Conservation (phyloP, 208 protist genomes). For the Angomonas deanei region DNA sequence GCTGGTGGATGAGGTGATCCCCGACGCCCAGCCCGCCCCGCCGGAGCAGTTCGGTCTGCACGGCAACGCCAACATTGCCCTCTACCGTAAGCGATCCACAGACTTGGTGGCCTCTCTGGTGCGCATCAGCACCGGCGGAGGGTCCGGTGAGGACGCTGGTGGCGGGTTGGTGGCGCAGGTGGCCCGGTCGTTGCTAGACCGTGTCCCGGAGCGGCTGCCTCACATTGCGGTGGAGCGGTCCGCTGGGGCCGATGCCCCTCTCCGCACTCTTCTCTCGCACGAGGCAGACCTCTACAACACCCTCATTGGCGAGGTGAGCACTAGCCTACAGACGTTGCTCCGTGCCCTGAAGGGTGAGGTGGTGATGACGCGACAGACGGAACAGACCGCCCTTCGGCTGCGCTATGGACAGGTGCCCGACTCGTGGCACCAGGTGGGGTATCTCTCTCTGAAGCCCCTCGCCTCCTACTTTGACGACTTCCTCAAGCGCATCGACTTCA, state of each 20-base stretch:
- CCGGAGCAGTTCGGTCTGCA: conserved; percentile 93
- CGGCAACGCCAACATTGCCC: conserved; percentile 91
- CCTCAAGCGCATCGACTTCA: conserved; percentile 83
- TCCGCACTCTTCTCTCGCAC: conserved; percentile 79
- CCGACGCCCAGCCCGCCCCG: conserved; percentile 37
- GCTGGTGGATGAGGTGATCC: conserved; percentile 53
- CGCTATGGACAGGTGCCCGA: conserved; percentile 90
- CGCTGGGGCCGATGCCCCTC: conserved; percentile 57
- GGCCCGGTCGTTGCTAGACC: conserved; percentile 42
- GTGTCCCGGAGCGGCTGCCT: conserved; percentile 42
- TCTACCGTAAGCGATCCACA: conserved; percentile 51
- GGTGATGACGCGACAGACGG: conserved; percentile 73
- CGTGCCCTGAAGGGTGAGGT: conserved; percentile 85
- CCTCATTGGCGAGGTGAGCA: conserved; percentile 45
- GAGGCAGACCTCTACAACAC: conserved; percentile 88
- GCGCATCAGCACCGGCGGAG: conserved; percentile 36
- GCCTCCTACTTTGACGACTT: conserved; percentile 93
- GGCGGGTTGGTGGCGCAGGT: conserved; percentile 41
- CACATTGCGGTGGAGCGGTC: conserved; percentile 14
- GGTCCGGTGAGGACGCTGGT: conserved; percentile 23
- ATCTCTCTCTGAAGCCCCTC: conserved; percentile 94
- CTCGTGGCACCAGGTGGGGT: conserved; percentile 79
- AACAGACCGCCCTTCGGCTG: conserved; percentile 72
- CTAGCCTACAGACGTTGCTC: conserved; percentile 56
- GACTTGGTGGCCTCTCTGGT: conserved; percentile 42